Base-by-base conservation (phyloP, 2,329 filamentous ascomycete species). In the Sclerotinia borealis region DNA sequence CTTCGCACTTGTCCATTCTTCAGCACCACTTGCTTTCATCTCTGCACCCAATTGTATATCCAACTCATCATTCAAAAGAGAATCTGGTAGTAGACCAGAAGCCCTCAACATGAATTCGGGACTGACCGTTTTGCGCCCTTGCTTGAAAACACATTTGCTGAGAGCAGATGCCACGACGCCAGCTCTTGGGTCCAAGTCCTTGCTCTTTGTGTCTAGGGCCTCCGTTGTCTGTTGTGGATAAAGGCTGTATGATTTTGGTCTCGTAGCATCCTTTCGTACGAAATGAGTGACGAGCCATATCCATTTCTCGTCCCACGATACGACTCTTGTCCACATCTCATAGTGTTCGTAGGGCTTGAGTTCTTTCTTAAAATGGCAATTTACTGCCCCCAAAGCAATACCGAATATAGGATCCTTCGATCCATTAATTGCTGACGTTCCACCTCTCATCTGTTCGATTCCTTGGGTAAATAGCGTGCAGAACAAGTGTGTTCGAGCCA, bases 221-320 rank as follows among this genome's bases (percentile, higher is more conserved):
- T 31, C 25, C 17, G 15, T 47, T 54, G 61, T 70, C 64, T 76
- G 74, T 47, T 73, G 66, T 2, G 74, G 74, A 61, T 76, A 75
- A 11, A 76, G 50, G 3, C 70, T 73, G 56, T 73, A 76, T 9
- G 65, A 66, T 25, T 51, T 66, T 10, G 74, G 74, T 54, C 72
- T 73, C 1, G 75, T 76, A 15, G 76, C 76, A 27, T 76, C 73
- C 47, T 72, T 71, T 27, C 71, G 67, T 7, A 85, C 76, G 67
- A 85, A 85, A 65, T 81, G 82, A 2, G 77, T 83, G 31, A 83
- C 73, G 27, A 84, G 54, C 75, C 90, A 92, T 64, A 92, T 71
- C 90, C 90, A 93, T 77, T 93, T 93, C 73, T 85, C 82, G 75
- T 93, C 90, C 90, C 90, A 93, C 63, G 79, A 76, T n/a, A 92